Evolutionary conservation across 768 basidiomycete species (phyloP).

Genomic region (Inosperma sp.): DNA sequence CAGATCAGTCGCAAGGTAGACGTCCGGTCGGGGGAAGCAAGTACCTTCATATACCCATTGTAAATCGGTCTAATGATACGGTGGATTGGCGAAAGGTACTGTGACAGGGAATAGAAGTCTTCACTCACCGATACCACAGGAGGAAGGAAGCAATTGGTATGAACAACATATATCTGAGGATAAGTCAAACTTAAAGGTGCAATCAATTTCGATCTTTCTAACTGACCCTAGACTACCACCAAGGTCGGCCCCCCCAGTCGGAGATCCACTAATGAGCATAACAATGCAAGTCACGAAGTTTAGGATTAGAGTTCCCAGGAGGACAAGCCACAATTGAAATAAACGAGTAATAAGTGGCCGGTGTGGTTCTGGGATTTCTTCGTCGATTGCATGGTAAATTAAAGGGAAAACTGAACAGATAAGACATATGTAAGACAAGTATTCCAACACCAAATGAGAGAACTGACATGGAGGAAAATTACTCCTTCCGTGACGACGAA

Average conservation of each 20-base stretch:
- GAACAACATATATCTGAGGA: slow-evolving; percentile 67
- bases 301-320: slow-evolving; percentile 72
- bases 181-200: slow-evolving; percentile 23
- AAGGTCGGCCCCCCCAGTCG: slow-evolving; percentile 73
- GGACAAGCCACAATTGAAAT: slow-evolving; percentile 92
- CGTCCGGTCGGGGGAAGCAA: slow-evolving; percentile 18
- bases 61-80: slow-evolving; percentile 72
- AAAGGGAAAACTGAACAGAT: slow-evolving; percentile 77
- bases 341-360: slow-evolving; percentile 77
- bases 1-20: slow-evolving; percentile 22
- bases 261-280: slow-evolving; percentile 71
- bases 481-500: slow-evolving; percentile 73
- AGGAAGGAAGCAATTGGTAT: slow-evolving; percentile 81
- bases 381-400: slow-evolving; percentile 88
- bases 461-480: slow-evolving; percentile 91
- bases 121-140: slow-evolving; percentile 85
- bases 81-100: slow-evolving; percentile 12
- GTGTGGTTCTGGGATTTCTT: slow-evolving; percentile 83
- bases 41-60: slow-evolving; percentile 94
- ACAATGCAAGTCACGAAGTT: slow-evolving; percentile 91
- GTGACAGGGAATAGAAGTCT: slow-evolving; percentile 11
- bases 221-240: slow-evolving; percentile 79
- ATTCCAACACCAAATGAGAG: slow-evolving; percentile 8
- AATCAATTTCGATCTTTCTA: slow-evolving; percentile 12
- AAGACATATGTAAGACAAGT: slow-evolving; percentile 17